Base-by-base conservation (phyloP, 2,329 filamentous ascomycete genomes). In the Alternaria sp. region DNA sequence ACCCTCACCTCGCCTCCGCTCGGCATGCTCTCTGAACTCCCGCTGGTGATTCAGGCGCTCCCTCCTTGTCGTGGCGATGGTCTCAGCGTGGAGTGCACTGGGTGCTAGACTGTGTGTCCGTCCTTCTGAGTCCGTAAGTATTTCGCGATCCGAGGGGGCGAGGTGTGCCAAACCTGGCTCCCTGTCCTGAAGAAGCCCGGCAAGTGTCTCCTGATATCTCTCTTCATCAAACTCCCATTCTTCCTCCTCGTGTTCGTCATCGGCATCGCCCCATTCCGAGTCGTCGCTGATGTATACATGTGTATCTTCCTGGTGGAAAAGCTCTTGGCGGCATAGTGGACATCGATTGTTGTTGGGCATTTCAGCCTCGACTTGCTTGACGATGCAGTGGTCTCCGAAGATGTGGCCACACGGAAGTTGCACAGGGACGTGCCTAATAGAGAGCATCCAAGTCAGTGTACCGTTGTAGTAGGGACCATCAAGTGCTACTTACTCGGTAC, bases 361-460 rank as follows among this genome's bases (percentile, higher is more conserved):
- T 15, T 15, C 23, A n/a, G 15, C 28, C 43, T 61, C 51, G 12
- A 32, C 25, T 44, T 43, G 40, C n/a, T 26, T 15, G 44, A 56
- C 28, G 51, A 61, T 56, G 40, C 58, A 61, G 28, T 61, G 40
- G 21, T 23, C 28, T 4, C 58, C 58, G 28, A 61, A 61, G 25
- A 61, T 40, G 44, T 61, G 58, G 3, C 43, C 28, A 32, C 51
- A 61, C 7, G 21, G 26, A 19, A 61, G 43, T 26, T 61, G 32
- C 4, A 61, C 43, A 7, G 58, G 50, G 5, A 50, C 51, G 21
- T 61, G 50, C 10, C 52, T 54, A 5, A 23, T 0, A 19, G 4
- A 54, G 32, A 6, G 10, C 1, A 17, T 15, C 9, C 6, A 21
- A n/a, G 28, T 52, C 13, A 52, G 49, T 52, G 32, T 36, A 19